A percentile compares a stretch with the other conserved stretches of the same genome.
Conservation (phyloP, 208 protist genomes). For the Leishmania aethiopica region DNA sequence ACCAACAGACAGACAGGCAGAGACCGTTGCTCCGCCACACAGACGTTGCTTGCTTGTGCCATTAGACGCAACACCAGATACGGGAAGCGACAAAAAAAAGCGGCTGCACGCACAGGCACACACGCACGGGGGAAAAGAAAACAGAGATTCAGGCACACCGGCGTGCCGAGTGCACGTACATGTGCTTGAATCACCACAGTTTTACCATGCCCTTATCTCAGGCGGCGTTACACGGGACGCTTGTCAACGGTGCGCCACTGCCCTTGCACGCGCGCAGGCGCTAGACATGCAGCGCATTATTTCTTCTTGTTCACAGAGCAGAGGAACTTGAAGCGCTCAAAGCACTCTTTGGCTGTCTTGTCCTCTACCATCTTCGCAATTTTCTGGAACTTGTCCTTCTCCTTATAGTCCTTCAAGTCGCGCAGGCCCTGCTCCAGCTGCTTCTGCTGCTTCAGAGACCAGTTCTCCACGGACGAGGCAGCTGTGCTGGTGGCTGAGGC, state of each 20-base stretch:
- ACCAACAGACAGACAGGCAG: not conserved
- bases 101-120: not conserved
- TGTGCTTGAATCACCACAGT: not conserved
- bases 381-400: constrained; percentile 96
- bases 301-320: constrained; percentile 91
- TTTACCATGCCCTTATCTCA: not conserved
- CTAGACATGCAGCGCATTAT: constrained; percentile 20
- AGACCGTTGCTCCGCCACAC: not conserved
- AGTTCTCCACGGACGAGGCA: constrained; percentile 72
- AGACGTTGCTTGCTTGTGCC: not conserved
- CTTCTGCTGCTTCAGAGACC: constrained; percentile 95
- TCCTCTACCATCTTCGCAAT: constrained; percentile 92
- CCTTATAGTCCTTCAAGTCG: constrained; percentile 93
- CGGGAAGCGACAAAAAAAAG: not conserved
- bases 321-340: constrained; percentile 96
- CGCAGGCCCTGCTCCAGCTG: constrained; percentile 93
- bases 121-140: not conserved
- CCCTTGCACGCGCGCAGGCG: not conserved
- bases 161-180: not conserved
- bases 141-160: not conserved
- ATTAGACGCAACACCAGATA: not conserved
- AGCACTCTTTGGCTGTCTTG: constrained; percentile 97
- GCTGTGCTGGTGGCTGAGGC: constrained; percentile 21
- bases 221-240: not conserved
- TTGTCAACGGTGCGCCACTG: not conserved